Evolutionary conservation across 345 rosid genomes (phyloP), one percentile per base, ranked within the genome.

Genomic region (Syzygium aromaticum): DNA sequence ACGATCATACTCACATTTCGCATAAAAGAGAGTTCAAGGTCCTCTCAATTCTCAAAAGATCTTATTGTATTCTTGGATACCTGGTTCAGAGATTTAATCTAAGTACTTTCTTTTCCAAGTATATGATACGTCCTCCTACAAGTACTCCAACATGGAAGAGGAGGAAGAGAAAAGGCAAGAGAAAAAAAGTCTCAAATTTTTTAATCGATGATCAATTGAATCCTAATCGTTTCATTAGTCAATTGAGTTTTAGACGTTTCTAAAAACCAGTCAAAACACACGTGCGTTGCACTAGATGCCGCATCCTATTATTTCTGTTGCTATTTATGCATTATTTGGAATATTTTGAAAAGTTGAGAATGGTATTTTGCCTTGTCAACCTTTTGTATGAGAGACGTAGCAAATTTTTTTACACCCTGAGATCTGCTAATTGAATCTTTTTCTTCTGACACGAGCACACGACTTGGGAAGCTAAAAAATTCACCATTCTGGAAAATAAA

Each of bases 321-420:
- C 12, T 59, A 27, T 28, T 59, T 27, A 59, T 12, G 28, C 0
- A 16, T n/a, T 12, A 12, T 27, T n/a, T 0, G 0, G 30, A 27
- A 61, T 14, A 2, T 27, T 11, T 61, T 27, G 30, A 59, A 59
- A 59, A 59, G 64, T 25, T 10, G 28, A 0, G 28, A 4, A 59
- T 12, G 27, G 17, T 12, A 12, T 61, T 61, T 61, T 61, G 73
- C 13, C 38, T n/a, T 0, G 73, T 61, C 73, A n/a, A 61, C 38
- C 73, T 6, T 13, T n/a, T 61, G 33, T 61, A 12, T 28, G 73
- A 61, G 17, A 12, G 33, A 61, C 12, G 33, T 7, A 61, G 4
- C 17, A 61, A 3, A 11, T 13, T 14, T 27, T 12, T 21, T 54
- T 15, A n/a, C 67, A 28, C 33, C 3, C 5, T 15, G 67, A 61